Evolutionary conservation across 306 rosid genomes (phyloP).

Genomic region (Inga laurina): DNA sequence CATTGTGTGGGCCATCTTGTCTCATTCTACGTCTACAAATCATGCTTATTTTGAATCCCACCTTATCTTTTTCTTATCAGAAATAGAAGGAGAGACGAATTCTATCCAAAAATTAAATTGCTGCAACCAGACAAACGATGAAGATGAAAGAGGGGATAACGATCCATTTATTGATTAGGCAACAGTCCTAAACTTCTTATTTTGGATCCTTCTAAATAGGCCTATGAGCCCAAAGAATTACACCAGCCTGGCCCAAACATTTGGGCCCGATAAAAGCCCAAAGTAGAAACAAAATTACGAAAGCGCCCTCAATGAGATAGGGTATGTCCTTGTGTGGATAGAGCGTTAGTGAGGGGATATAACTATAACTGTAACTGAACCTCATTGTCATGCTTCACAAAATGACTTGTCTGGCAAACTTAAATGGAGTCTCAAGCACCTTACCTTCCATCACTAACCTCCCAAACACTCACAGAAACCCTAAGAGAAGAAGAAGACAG

Average conservation of each 20-base stretch:
- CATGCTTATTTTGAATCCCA: not conserved
- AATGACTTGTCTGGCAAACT: slow-evolving; percentile 72
- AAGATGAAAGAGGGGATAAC: not conserved
- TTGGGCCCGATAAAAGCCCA: not conserved
- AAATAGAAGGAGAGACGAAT: not conserved
- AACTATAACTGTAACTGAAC: slow-evolving; percentile 8
- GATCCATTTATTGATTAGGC: not conserved
- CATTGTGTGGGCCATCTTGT: slow-evolving; percentile 32
- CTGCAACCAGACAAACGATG: not conserved
- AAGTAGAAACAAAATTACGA: slow-evolving; percentile 36
- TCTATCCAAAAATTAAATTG: not conserved
- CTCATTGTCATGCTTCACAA: not conserved
- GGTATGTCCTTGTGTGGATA: slow-evolving; percentile 39
- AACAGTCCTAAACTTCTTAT: not conserved
- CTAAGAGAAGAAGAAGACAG: slow-evolving; percentile 37
- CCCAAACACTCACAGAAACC: slow-evolving; percentile 37
- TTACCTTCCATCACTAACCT: slow-evolving; percentile 49
- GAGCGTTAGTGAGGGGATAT: slow-evolving; percentile 39
- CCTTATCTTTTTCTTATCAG: slow-evolving; percentile 12
- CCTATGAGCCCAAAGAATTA: not conserved
- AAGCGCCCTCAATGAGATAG: slow-evolving; percentile 49
- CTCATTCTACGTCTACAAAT: not conserved
- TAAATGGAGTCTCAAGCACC: slow-evolving; percentile 62
- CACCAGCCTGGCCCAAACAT: not conserved
- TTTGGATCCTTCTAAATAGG: not conserved